Conservation (phyloP, 495 filamentous ascomycete genomes). For the Talaromyces liani region DNA sequence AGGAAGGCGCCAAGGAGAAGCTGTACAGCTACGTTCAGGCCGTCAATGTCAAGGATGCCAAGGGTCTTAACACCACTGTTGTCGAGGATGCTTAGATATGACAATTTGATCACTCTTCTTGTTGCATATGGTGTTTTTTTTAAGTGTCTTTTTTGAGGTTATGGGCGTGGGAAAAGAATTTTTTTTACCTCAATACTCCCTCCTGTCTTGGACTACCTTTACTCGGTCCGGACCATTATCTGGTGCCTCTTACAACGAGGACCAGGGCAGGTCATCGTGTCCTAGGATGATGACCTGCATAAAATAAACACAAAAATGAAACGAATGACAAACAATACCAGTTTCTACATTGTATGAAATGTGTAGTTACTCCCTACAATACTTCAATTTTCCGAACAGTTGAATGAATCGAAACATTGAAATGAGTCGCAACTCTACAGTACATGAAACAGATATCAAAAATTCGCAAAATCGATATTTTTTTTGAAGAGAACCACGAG, state of each 20-base stretch:
- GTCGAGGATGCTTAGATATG: constrained; percentile 49
- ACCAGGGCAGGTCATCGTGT: neutral
- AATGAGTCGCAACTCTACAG: too few relatives aligned
- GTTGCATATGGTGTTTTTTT: neutral
- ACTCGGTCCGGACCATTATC: neutral
- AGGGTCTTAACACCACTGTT: constrained; percentile 86
- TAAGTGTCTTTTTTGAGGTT: constrained; percentile 8
- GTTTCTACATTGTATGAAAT: neutral
- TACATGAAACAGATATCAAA: too few relatives aligned
- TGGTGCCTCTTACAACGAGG: neutral
- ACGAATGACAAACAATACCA: neutral
- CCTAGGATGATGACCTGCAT: neutral
- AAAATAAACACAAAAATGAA: neutral
- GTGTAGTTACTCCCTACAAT: too few relatives aligned
- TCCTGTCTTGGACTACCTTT: neutral
- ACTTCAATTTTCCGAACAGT: too few relatives aligned
- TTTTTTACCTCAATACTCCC: neutral
- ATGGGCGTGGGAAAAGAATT: neutral
- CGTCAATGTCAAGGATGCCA: constrained; percentile 97
- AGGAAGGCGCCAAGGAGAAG: constrained; percentile 97
- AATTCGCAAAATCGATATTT: too few relatives aligned
- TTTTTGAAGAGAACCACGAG: too few relatives aligned
- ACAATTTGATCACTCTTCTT: too few relatives aligned
- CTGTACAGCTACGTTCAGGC: constrained; percentile 99
- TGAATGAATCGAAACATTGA: too few relatives aligned